Percentiles rank a stretch among this genome's conserved stretches.
These are phyloP conservation scores for Silene uniflora DNA, from an alignment of 148 eudicot genomes.

Conservation along the genomic window DNA sequence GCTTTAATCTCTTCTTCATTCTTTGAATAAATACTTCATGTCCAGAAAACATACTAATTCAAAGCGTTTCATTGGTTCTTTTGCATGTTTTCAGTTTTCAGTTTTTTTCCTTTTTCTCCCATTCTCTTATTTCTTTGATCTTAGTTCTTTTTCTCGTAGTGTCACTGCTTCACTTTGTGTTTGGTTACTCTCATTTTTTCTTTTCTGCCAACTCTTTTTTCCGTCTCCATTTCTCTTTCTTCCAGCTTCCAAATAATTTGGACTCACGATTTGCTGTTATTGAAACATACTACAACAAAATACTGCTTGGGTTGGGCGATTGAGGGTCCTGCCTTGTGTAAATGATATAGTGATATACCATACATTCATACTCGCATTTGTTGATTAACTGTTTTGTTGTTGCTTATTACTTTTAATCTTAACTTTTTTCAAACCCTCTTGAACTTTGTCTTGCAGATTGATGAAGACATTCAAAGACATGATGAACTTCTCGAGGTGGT, in stretches of 20 bases:
- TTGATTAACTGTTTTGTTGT: not conserved
- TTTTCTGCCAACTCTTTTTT: not conserved
- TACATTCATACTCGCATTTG: not conserved
- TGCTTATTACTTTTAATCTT: not conserved
- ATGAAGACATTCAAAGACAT: constrained; percentile 80
- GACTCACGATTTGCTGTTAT: not conserved
- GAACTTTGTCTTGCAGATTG: constrained; percentile 48
- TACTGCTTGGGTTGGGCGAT: not conserved
- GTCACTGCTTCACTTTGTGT: not conserved
- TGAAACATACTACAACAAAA: not conserved
- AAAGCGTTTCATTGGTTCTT: not conserved
- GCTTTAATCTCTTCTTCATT: not conserved
- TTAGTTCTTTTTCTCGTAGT: not conserved
- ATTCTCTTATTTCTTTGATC: not conserved
- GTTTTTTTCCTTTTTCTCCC: not conserved
- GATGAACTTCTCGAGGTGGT: constrained; percentile 70
- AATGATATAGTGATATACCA: no score
- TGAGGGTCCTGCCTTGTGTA: no score
- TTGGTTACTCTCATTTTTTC: not conserved
- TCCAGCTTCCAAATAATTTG: not conserved
- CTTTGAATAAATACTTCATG: not conserved
- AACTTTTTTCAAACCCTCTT: not conserved
- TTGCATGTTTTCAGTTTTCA: not conserved
- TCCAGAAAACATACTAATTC: not conserved
- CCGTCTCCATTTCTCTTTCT: not conserved